Conservation (phyloP, 179 eudicot species). For the Drosera spatulata region DNA sequence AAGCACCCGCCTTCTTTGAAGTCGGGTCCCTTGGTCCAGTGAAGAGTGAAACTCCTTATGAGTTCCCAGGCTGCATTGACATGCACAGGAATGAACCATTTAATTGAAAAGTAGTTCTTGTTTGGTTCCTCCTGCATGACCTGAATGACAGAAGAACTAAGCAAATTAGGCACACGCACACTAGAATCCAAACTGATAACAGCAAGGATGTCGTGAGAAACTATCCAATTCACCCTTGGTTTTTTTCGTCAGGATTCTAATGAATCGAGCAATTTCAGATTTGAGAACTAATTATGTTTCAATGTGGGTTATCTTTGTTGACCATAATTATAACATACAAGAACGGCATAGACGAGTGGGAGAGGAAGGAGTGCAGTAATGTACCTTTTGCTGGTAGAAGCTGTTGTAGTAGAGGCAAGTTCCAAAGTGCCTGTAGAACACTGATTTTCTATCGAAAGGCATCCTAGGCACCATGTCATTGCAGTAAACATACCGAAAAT, state of each 20-base stretch:
- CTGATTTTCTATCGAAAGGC: constrained; percentile 29
- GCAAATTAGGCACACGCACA: neutral
- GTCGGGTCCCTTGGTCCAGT: constrained; percentile 21
- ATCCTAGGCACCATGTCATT: constrained; percentile 46
- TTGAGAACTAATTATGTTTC: too few species aligned
- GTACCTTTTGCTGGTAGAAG: constrained; percentile 34
- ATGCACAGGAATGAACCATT: constrained; percentile 25
- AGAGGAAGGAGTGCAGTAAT: neutral
- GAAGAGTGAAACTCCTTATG: constrained; percentile 27
- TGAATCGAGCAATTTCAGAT: too few species aligned
- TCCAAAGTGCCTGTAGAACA: constrained; percentile 43
- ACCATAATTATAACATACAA: neutral
- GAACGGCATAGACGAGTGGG: neutral
- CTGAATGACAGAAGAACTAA: constrained; percentile 3
- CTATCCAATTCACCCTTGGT: too few species aligned
- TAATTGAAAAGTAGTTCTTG: constrained; percentile 34
- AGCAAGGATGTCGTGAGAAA: too few species aligned
- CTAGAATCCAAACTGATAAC: too few species aligned
- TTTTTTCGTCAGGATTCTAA: too few species aligned
- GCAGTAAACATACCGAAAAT: constrained; percentile 39
- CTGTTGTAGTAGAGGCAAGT: constrained; percentile 32
- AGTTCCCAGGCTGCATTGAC: constrained; percentile 43
- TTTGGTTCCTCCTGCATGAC: constrained; percentile 30
- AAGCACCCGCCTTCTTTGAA: constrained; percentile 35
- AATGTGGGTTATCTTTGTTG: too few species aligned